A percentile compares a stretch with the other conserved stretches of the same genome.
Evolutionary conservation across 305 asterid species (phyloP).

Genomic region (Fraxinus baroniana): DNA sequence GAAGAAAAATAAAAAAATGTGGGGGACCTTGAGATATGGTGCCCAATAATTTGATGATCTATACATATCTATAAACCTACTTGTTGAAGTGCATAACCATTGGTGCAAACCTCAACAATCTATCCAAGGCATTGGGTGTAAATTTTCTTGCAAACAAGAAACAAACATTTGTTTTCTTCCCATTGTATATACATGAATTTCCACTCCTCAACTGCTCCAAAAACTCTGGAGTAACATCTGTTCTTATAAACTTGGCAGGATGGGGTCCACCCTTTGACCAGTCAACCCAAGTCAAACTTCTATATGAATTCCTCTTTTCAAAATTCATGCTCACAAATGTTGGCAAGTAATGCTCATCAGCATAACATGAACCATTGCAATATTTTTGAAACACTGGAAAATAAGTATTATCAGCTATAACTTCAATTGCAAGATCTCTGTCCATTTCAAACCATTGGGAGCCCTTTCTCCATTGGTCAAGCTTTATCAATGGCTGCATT

Average conservation of each 20-base stretch:
- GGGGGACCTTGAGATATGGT: background rate
- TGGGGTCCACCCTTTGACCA: conserved; percentile 90
- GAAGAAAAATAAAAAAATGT: background rate
- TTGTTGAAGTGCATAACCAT: conserved; percentile 61
- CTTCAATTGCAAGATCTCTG: conserved; percentile 57
- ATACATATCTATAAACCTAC: conserved; percentile 17
- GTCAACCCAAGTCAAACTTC: conserved; percentile 75
- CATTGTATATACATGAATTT: conserved; percentile 58
- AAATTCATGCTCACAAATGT: conserved; percentile 55
- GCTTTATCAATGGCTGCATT: conserved; percentile 54
- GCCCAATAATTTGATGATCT: conserved; percentile 19
- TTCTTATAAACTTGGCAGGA: conserved; percentile 50
- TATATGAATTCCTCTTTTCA: conserved; percentile 41
- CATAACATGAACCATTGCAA: conserved; percentile 56
- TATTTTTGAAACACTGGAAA: conserved; percentile 44
- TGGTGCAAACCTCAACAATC: conserved; percentile 74
- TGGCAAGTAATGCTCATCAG: conserved; percentile 84
- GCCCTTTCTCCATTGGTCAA: conserved; percentile 75
- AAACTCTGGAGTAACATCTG: conserved; percentile 40
- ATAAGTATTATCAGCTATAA: conserved; percentile 46
- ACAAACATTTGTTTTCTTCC: conserved; percentile 49
- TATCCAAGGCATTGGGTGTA: conserved; percentile 49
- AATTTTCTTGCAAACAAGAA: conserved; percentile 84
- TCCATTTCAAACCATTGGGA: conserved; percentile 85
- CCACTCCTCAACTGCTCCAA: conserved; percentile 57